phyloP scores from a whole-genome alignment of 2,329 filamentous ascomycete species.

The Sclerotinia subarctica region DNA sequence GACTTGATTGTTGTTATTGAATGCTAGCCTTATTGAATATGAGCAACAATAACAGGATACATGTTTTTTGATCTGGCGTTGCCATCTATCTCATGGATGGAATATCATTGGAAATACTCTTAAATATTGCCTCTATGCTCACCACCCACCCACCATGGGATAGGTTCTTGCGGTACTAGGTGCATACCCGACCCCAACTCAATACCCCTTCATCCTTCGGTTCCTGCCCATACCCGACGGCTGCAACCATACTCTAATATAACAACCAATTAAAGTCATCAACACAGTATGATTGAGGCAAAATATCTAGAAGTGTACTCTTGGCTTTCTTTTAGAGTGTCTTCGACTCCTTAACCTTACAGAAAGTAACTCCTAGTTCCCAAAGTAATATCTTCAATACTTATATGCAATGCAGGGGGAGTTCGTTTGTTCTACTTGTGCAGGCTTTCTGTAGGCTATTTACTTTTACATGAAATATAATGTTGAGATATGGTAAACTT shows the following conservation, averaged over 20 bases:
- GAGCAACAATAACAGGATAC: no score
- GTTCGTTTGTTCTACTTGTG: background rate
- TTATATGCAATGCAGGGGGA: background rate
- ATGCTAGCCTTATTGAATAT: no score
- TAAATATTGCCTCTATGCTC: no score
- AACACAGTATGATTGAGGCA: background rate
- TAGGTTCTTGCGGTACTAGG: no score
- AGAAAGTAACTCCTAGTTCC: background rate
- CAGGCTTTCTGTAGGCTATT: no score
- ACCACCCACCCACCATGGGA: no score
- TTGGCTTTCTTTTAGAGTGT: background rate
- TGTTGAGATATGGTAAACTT: background rate
- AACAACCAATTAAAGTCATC: background rate
- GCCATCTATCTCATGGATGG: no score
- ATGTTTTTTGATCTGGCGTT: no score
- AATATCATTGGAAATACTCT: background rate
- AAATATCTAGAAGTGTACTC: background rate
- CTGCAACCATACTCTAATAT: background rate
- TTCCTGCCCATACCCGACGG: background rate
- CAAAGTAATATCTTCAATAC: background rate
- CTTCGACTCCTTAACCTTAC: background rate
- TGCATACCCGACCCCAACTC: background rate
- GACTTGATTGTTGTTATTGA: no score
- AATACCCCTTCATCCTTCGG: constrained; percentile 4
- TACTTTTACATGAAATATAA: no score